Base-by-base conservation (phyloP, 345 rosid genomes). In the Eutrema japonicum region DNA sequence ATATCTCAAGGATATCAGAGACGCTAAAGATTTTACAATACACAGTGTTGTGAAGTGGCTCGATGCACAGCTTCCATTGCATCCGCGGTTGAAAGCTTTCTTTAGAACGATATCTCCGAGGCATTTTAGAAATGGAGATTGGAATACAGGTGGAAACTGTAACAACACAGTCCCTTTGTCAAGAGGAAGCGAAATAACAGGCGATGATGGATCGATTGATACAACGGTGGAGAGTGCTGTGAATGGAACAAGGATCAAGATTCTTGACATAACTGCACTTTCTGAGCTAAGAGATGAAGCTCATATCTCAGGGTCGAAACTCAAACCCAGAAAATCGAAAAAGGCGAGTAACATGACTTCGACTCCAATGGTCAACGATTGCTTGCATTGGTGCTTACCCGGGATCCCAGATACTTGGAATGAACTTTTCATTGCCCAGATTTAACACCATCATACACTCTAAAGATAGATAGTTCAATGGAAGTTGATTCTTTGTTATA, bases 311-410 rank as follows among this genome's bases (percentile, higher is more conserved):
- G 78, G 82, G 49, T 78, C 74, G 16, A 78, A 73, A 57, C 66
- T 70, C 27, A 78, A 74, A 65, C 82, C 78, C 0, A 46, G 70
- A 16, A 74, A 88, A 65, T 84, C 89, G 0, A 79, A 72, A 11
- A 86, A 83, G 70, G 84, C 77, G 43, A 75, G 79, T 10, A 89
- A 81, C 71, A 80, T 77, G 4, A 86, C 74, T 4, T 42, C 46
- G 14, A 67, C 68, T 75, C 63, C 78, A 26, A 29, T 55, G 8
- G 78, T 79, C 22, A 82, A 85, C 13, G 98, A 93, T 78, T 93
- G 97, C 89, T 83, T 90, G 83, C 98, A 93, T 72, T 93, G 98
- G 97, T 93, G 97, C 85, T 79, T 93, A 50, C 98, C 96, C 0
- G 97, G 97, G 65, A 64, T 91, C 57, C 97, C 97, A 0, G 97